Evolutionary conservation across 257 asterid species (phyloP).

Genomic region (Solanum ahanhuiri): DNA sequence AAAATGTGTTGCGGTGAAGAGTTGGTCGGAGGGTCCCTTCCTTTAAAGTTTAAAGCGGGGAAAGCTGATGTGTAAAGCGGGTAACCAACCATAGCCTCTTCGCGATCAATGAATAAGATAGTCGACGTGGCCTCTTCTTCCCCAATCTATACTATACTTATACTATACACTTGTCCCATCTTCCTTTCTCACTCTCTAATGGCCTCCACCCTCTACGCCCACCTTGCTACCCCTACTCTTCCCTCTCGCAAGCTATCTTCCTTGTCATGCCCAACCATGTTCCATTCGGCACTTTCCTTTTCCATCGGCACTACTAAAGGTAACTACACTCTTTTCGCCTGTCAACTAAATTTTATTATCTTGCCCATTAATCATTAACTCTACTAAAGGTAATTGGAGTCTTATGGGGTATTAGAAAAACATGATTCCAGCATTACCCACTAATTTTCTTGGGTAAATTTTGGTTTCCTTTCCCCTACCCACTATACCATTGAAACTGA

Average conservation of each 20-base stretch:
- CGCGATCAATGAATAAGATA: background rate
- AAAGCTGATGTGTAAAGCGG: conserved; percentile 7
- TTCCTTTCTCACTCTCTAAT: background rate
- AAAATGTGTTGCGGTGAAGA: no score
- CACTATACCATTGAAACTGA: background rate
- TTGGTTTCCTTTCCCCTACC: background rate
- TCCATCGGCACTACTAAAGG: background rate
- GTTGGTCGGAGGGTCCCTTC: no score
- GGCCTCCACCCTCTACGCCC: background rate
- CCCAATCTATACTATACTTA: background rate
- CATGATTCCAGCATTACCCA: background rate
- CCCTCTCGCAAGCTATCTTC: background rate
- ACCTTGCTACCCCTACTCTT: background rate
- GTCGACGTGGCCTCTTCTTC: conserved; percentile 39
- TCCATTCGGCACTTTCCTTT: background rate
- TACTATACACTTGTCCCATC: background rate
- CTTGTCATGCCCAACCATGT: background rate
- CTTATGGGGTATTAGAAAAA: no score
- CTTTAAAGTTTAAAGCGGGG: background rate
- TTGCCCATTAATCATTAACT: no score
- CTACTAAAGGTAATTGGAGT: background rate
- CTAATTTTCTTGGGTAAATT: background rate
- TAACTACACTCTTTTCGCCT: background rate
- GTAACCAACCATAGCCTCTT: background rate
- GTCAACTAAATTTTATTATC: background rate